These are phyloP conservation scores for Claviceps capensis DNA, from an alignment of 2,329 filamentous ascomycete species.

Conservation along the genomic window DNA sequence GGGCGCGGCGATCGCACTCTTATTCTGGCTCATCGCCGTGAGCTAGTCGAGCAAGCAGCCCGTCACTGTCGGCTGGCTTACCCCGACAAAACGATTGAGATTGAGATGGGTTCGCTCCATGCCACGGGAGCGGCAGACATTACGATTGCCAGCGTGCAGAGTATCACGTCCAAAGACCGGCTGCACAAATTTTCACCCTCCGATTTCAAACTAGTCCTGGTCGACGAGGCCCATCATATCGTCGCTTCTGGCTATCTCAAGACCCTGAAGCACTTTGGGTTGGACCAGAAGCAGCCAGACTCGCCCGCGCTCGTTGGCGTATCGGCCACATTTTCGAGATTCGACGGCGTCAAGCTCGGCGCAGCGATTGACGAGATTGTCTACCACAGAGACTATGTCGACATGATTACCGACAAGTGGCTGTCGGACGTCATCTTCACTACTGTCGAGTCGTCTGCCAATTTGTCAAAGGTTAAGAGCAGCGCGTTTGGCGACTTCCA, in stretches of 20 bases:
- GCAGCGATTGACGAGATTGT: conserved; percentile 88
- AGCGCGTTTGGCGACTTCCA: conserved; percentile 62
- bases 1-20: conserved; percentile 56
- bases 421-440: conserved; percentile 87
- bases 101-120: conserved; percentile 75
- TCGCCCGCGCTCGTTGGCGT: conserved; percentile 69
- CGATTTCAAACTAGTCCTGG: conserved; percentile 77
- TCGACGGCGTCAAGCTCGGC: conserved; percentile 72
- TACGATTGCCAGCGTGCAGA: conserved; percentile 81
- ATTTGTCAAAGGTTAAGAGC: conserved; percentile 57
- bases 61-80: conserved; percentile 72
- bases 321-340: conserved; percentile 65
- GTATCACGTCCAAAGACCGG: conserved; percentile 62
- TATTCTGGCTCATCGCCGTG: conserved; percentile 81
- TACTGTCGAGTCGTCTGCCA: conserved; percentile 70
- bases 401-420: conserved; percentile 77
- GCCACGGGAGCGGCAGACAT: conserved; percentile 79
- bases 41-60: conserved; percentile 89
- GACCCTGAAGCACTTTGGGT: conserved; percentile 64
- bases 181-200: conserved; percentile 70
- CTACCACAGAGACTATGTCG: conserved; percentile 66
- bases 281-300: conserved; percentile 32
- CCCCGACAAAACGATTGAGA: conserved; percentile 65
- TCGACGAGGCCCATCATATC: conserved; percentile 96
- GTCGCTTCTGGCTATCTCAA: conserved; percentile 70